Percentiles rank a stretch among this genome's conserved stretches.
These are phyloP conservation scores for Pythium scleroteichum DNA, from an alignment of 352 stramenopile species.

Conservation along the genomic window DNA sequence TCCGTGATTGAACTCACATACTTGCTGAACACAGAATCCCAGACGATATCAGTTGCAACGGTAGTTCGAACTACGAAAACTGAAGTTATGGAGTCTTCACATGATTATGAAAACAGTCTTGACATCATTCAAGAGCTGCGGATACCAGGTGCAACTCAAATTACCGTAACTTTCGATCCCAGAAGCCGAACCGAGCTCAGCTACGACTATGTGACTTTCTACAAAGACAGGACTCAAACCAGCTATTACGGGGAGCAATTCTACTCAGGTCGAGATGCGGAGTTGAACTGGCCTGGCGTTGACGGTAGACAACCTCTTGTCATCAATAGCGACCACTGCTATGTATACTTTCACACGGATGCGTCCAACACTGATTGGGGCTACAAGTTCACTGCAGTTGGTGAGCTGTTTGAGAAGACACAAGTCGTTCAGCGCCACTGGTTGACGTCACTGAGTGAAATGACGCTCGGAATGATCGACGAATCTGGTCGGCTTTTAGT, in stretches of 20 bases:
- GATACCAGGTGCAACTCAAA: conserved; percentile 69
- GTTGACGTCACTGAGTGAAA: conserved; percentile 56
- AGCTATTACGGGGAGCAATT: conserved; percentile 66
- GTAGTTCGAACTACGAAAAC: conserved; percentile 45
- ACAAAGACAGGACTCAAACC: conserved; percentile 57
- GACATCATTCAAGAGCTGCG: conserved; percentile 67
- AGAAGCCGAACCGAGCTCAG: conserved; percentile 78
- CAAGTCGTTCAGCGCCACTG: conserved; percentile 60
- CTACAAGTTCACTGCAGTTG: conserved; percentile 72
- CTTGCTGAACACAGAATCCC: conserved; percentile 32
- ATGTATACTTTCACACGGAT: conserved; percentile 85
- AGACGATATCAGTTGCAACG: conserved; percentile 38
- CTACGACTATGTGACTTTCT: conserved; percentile 91
- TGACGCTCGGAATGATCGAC: conserved; percentile 46
- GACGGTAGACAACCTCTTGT: conserved; percentile 58
- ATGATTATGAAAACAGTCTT: conserved; percentile 83
- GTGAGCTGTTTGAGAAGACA: conserved; percentile 66
- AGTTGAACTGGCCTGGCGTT: conserved; percentile 83
- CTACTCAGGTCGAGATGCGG: conserved; percentile 74
- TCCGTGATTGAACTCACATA: conserved; percentile 36
- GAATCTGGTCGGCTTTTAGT: conserved; percentile 55
- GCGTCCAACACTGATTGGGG: conserved; percentile 84
- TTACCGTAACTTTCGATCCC: conserved; percentile 85
- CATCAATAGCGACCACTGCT: conserved; percentile 80
- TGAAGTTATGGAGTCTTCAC: conserved; percentile 74